phyloP scores from a whole-genome alignment of 441 rosid genomes.

The Gossypium aridum region DNA sequence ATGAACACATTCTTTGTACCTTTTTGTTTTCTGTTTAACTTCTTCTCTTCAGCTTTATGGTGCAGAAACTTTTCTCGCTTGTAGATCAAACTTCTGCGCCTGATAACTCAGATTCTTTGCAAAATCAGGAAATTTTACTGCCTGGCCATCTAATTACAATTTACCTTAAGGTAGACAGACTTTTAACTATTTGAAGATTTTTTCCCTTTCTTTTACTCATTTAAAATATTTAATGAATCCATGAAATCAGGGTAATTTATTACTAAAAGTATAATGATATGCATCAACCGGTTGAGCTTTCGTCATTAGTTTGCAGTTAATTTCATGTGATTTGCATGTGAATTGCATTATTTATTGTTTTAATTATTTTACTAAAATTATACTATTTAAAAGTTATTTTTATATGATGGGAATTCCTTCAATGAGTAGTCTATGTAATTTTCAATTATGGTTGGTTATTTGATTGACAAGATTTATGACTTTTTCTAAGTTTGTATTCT shows the following conservation, averaged over 20 bases:
- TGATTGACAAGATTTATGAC: background rate
- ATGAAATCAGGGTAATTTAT: background rate
- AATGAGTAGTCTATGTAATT: background rate
- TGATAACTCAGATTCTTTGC: conserved; percentile 92
- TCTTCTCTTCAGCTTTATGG: conserved; percentile 59
- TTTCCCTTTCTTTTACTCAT: background rate
- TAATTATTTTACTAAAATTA: background rate
- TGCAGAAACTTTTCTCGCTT: conserved; percentile 95
- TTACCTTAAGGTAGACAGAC: conserved; percentile 70
- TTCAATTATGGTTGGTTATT: background rate
- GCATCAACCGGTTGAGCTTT: background rate
- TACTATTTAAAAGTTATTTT: background rate
- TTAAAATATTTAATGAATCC: background rate
- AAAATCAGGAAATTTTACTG: conserved; percentile 93
- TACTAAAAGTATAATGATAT: background rate
- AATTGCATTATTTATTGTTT: background rate
- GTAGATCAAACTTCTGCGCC: conserved; percentile 82
- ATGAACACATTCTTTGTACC: conserved; percentile 6
- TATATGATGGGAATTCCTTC: background rate
- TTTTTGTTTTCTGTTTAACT: conserved; percentile 15
- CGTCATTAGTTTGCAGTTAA: background rate
- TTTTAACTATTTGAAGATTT: background rate
- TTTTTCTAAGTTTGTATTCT: background rate
- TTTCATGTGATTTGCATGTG: background rate
- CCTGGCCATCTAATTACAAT: conserved; percentile 90